Conservation (phyloP, 1,284 basidiomycete genomes). For the Ceratorhiza oryzae-sativae region DNA sequence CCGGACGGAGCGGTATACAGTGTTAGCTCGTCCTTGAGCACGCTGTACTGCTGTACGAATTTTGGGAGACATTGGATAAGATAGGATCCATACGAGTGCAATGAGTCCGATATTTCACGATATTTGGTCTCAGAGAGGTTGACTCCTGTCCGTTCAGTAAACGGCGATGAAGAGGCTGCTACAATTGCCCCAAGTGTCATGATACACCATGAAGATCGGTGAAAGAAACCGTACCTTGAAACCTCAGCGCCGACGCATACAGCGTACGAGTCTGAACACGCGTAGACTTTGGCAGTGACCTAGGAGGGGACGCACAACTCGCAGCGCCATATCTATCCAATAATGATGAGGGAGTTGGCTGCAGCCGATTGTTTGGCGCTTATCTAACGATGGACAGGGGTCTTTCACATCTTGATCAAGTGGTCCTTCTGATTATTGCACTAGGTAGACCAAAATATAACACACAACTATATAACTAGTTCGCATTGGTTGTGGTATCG, state of each 20-base stretch:
- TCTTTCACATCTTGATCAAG: background rate
- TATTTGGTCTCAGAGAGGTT: conserved; percentile 79
- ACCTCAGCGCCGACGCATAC: background rate
- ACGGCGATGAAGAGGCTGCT: conserved; percentile 68
- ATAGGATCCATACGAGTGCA: conserved; percentile 92
- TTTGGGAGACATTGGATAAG: conserved; percentile 90
- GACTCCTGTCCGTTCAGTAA: conserved; percentile 83
- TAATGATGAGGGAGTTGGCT: conserved; percentile 24
- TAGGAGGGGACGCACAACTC: conserved; percentile 27
- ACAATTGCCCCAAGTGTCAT: conserved; percentile 13
- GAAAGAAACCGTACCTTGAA: conserved; percentile 17
- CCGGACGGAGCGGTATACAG: conserved; percentile 87
- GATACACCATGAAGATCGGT: background rate
- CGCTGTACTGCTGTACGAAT: conserved; percentile 97
- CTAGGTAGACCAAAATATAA: conserved; percentile 16
- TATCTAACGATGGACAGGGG: background rate
- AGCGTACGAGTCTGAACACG: background rate
- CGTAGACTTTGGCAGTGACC: background rate
- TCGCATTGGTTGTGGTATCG: conserved; percentile 3
- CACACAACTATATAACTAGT: background rate
- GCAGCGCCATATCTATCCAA: conserved; percentile 25
- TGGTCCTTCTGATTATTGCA: background rate
- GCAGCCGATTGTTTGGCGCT: conserved; percentile 11
- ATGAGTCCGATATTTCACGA: conserved; percentile 70
- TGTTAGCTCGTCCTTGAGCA: conserved; percentile 95